Percentiles rank a stretch among this genome's conserved stretches.
Conservation (phyloP, 768 basidiomycete species). For the Lactarius pseudohatsudake region DNA sequence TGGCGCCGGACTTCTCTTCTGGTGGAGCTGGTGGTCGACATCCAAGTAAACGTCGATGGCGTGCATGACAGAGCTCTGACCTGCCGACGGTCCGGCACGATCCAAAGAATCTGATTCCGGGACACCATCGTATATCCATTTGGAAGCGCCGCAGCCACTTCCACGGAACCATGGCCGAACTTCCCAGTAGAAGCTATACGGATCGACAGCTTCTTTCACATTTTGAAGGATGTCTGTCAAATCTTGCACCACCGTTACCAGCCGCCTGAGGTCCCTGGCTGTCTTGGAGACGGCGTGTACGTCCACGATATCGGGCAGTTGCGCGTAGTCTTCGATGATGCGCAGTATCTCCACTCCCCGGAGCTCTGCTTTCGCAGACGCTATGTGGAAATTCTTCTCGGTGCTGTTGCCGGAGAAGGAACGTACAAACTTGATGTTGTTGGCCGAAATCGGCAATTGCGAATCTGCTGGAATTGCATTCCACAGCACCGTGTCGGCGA, state of each 20-base stretch:
- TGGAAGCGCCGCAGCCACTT: conserved; percentile 48
- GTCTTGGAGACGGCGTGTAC: conserved; percentile 65
- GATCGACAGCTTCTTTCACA: conserved; percentile 73
- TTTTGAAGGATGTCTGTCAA: conserved; percentile 68
- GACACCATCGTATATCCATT: conserved; percentile 82
- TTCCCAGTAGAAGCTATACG: conserved; percentile 84
- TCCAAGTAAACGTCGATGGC: conserved; percentile 84
- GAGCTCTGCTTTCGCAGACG: conserved; percentile 82
- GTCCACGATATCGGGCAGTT: conserved; percentile 66
- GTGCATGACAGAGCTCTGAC: conserved; percentile 91
- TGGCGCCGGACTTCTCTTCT: conserved; percentile 65
- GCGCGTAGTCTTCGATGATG: conserved; percentile 85
- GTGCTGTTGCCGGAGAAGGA: conserved; percentile 84
- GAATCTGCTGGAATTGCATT: conserved; percentile 72
- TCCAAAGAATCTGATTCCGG: conserved; percentile 56
- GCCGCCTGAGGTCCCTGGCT: conserved; percentile 64
- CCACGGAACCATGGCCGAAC: conserved; percentile 90
- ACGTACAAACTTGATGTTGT: conserved; percentile 73
- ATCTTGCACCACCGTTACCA: conserved; percentile 70
- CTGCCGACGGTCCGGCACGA: conserved; percentile 87
- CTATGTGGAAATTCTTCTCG: conserved; percentile 83
- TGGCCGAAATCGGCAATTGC: conserved; percentile 54
- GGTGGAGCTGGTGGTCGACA: conserved; percentile 81
- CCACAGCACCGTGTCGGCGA: conserved; percentile 95
- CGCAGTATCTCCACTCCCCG: conserved; percentile 83